Evolutionary conservation across 345 rosid species (phyloP).

Genomic region (Linum usitatissimum): DNA sequence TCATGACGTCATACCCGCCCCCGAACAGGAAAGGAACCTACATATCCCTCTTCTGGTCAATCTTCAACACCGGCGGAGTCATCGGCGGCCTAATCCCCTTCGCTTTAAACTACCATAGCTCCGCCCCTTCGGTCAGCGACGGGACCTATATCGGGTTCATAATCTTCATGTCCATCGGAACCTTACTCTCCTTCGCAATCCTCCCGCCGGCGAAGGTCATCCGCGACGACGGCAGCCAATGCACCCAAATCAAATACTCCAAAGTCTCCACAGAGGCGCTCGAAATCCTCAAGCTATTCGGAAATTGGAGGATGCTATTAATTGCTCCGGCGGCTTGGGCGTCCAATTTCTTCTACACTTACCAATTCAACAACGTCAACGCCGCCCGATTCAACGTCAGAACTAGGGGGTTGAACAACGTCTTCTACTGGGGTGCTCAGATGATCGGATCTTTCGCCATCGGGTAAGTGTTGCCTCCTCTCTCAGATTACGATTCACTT

Average conservation of each 20-base stretch:
- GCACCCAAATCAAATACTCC: slow-evolving; percentile 39
- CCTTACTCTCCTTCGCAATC: slow-evolving; percentile 34
- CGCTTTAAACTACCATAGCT: slow-evolving; percentile 28
- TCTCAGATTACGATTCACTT: no score
- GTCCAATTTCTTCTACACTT: slow-evolving; percentile 73
- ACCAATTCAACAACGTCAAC: slow-evolving; percentile 77
- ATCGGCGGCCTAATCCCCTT: slow-evolving; percentile 62
- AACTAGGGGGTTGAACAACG: slow-evolving; percentile 81
- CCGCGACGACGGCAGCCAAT: slow-evolving; percentile 37
- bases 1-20: slow-evolving; percentile 92
- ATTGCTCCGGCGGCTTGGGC: slow-evolving; percentile 86
- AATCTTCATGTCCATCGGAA: slow-evolving; percentile 64
- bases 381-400: slow-evolving; percentile 50
- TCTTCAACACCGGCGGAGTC: slow-evolving; percentile 64
- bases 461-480: slow-evolving; percentile 26
- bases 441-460: slow-evolving; percentile 66
- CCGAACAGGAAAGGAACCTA: slow-evolving; percentile 66
- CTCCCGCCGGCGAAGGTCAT: slow-evolving; percentile 36
- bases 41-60: slow-evolving; percentile 57
- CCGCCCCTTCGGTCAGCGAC: slow-evolving; percentile 40
- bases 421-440: slow-evolving; percentile 91
- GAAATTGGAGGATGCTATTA: slow-evolving; percentile 62
- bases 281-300: slow-evolving; percentile 42
- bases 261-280: slow-evolving; percentile 25
- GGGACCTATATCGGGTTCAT: slow-evolving; percentile 57